Base-by-base conservation (phyloP, 1,284 basidiomycete species). In the Grifola frondosa region DNA sequence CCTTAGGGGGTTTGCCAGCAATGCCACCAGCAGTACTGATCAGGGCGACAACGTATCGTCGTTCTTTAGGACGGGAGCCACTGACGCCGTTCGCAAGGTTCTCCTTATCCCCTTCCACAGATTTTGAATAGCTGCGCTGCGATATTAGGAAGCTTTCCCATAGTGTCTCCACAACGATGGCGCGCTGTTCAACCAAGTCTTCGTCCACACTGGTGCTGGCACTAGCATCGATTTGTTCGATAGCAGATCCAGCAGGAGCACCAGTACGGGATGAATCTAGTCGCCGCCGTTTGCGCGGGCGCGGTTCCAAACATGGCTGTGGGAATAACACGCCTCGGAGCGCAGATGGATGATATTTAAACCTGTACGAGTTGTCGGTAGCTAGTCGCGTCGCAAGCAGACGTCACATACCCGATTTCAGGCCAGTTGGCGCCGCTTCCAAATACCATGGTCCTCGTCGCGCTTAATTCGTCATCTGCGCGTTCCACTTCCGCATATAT, bases 281-380 rank as follows among this genome's bases (percentile, higher is more conserved):
- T 37, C 52, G 55, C 29, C 41, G 36, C n/a, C 52, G 45, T 22
- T 56, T 54, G 30, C 42, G 34, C 7, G 53, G 50, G 8, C 49
- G 59, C 6, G 35, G 24, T 2, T 50, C 50, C 1, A 31, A 9
- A 4, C 41, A n/a, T 0, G 42, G 11, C 12, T 39, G 37, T 6
- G 61, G 73, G 59, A 81, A 80, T 22, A 83, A 64, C 4, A 70
- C 60, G 21, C 65, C 59, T 26, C 67, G 68, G 6, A 83, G 62
- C 1, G 72, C 58, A 6, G 58, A 56, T 0, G 78, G 73, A n/a
- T 77, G 66, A 49, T 81, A 85, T 59, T 79, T 81, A 53, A 77
- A 84, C 26, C 82, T 84, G 46, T 15, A 39, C 10, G 24, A 26
- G 26, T 36, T 16, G 16, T 25, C 30, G 42, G 25, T 23, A 19